A percentile compares a stretch with the other conserved stretches of the same genome.
Conservation (phyloP, 768 basidiomycete genomes). For the Termitomyces sp. region DNA sequence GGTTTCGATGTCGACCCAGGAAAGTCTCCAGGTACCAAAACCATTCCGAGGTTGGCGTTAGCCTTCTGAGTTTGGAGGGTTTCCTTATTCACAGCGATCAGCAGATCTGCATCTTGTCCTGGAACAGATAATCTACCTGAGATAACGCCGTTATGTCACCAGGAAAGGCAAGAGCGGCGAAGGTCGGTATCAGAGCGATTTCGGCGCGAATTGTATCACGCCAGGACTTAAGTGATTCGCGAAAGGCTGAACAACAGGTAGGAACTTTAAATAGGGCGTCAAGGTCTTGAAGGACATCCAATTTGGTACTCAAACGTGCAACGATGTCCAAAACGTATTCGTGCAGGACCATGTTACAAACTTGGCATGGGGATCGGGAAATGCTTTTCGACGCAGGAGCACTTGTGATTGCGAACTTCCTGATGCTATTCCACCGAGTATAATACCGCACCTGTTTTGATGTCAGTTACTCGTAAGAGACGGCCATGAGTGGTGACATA, state of each 20-base stretch:
- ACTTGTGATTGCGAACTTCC: background rate
- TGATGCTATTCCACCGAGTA: background rate
- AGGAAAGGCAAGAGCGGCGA: no score
- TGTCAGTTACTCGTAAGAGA: background rate
- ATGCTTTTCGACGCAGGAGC: background rate
- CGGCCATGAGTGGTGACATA: background rate
- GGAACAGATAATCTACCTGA: background rate
- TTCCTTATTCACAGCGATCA: no score
- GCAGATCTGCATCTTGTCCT: background rate
- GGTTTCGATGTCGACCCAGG: background rate
- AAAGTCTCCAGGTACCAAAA: no score
- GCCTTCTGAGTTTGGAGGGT: background rate
- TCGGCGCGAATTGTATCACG: no score
- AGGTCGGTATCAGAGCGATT: no score
- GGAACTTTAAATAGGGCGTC: background rate
- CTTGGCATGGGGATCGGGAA: background rate
- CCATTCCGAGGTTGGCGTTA: background rate
- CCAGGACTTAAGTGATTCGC: background rate
- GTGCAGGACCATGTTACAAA: background rate
- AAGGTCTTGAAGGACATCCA: background rate
- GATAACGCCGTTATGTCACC: no score
- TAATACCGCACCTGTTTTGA: slow-evolving; percentile 1
- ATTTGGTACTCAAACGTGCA: background rate
- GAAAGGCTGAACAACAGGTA: background rate
- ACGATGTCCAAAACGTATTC: background rate